Base-by-base conservation (phyloP, 2,329 filamentous ascomycete genomes). In the Claviceps pusilla region DNA sequence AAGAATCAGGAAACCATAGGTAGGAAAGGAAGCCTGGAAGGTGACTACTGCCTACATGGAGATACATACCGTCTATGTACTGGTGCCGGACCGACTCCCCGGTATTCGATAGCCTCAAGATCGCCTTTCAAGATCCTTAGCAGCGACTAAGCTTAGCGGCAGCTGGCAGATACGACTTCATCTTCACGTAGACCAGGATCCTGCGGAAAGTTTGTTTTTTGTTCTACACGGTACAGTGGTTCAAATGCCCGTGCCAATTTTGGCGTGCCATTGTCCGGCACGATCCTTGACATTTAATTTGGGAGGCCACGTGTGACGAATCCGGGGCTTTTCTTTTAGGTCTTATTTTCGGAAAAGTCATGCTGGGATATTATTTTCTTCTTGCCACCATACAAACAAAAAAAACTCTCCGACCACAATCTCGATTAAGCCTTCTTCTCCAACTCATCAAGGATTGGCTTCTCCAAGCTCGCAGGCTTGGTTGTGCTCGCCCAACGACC, bases 401-500 rank as follows among this genome's bases (percentile, higher is more conserved):
- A 39, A n/a, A n/a, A 41, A 2, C 14, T 37, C 39, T 7, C 39
- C 16, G 4, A n/a, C n/a, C 39, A 41, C 14, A 41, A 52, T 33
- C 42, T 11, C 10, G 6, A 33, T 52, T 16, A 55, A 33, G 42
- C 61, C 65, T 64, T 72, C 68, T 78, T 78, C 65, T 77, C 76
- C 57, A 94, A 75, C 73, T 89, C 88, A 62, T 86, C 81, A 63
- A 89, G 68, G 61, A 96, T 90, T 4, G 77, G 71, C 58, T 77
- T 76, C 79, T 91, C 86, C 62, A 98, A 72, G 43, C 72, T 71
- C 73, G 91, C 88, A 0, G 93, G 93, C 77, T 90, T 93, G 57
- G 86, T 89, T 19, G 82, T 86, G 69, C 87, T 91, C 39, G 88
- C 87, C 89, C 89, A 98, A 60, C 93, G 76, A 33, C 79, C 79